Percentiles rank a stretch among this genome's conserved stretches.
Conservation (phyloP, 192 early-diverging fungal species). For the Geranomyces michiganensis region DNA sequence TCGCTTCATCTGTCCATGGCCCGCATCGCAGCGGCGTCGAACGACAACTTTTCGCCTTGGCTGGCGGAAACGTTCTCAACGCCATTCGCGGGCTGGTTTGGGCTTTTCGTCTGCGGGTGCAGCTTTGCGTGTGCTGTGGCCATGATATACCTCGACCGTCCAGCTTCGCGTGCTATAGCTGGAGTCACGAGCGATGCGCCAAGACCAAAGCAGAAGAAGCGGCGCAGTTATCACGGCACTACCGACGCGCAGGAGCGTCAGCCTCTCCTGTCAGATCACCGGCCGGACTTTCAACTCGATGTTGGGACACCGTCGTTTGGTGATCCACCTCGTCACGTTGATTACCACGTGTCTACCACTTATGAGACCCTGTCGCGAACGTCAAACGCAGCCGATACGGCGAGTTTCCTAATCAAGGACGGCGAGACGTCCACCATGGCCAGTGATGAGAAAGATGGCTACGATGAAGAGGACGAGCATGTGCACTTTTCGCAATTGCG, state of each 20-base stretch:
- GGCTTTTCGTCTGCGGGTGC: slow-evolving; percentile 47
- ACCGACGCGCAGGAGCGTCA: slow-evolving; percentile 11
- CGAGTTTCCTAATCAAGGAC: too few species aligned
- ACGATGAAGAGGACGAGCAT: slow-evolving; percentile 50
- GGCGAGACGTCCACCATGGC: slow-evolving; percentile 4
- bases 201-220: neutral
- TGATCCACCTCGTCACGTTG: too few species aligned
- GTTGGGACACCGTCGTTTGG: too few species aligned
- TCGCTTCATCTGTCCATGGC: slow-evolving; percentile 57
- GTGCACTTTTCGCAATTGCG: slow-evolving; percentile 42
- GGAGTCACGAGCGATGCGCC: slow-evolving; percentile 40
- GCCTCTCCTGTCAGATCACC: neutral
- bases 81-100: slow-evolving; percentile 56
- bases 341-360: too few species aligned
- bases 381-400: too few species aligned
- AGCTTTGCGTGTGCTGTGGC: slow-evolving; percentile 45
- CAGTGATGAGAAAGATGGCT: slow-evolving; percentile 35
- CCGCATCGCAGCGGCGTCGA: slow-evolving; percentile 58
- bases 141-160: slow-evolving; percentile 50
- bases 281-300: too few species aligned
- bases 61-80: slow-evolving; percentile 36
- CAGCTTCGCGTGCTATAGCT: slow-evolving; percentile 44
- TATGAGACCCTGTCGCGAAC: too few species aligned
- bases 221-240: neutral
- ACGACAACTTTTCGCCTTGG: slow-evolving; percentile 62